These are phyloP conservation scores for Jaminaea rosea DNA, from an alignment of 1,284 basidiomycete genomes.

Conservation along the genomic window DNA sequence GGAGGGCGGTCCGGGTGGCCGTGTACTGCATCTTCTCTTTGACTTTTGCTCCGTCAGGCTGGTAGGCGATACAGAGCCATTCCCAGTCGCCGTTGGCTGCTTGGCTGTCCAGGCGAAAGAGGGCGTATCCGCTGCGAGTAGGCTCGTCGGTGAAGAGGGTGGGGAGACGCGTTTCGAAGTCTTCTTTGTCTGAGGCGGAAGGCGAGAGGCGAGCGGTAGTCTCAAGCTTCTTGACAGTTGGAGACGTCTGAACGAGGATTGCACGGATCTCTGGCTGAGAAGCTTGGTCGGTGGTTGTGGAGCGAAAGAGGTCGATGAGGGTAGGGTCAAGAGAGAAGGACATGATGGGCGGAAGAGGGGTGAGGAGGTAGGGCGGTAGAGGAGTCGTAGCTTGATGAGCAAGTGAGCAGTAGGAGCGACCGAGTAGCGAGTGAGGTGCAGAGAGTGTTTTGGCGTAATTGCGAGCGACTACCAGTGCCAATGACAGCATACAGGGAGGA, in stretches of 20 bases:
- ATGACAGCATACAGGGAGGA: too few relatives aligned
- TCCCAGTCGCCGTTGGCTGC: slow-evolving; percentile 35
- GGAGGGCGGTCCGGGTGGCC: slow-evolving; percentile 27
- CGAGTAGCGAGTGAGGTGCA: too few relatives aligned
- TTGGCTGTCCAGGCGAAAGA: slow-evolving; percentile 31
- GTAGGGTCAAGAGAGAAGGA: neutral
- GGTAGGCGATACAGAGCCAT: slow-evolving; percentile 35
- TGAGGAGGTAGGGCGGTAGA: neutral
- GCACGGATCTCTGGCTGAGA: neutral
- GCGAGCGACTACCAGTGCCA: too few relatives aligned
- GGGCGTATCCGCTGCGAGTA: slow-evolving; percentile 28
- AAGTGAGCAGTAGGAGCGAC: too few relatives aligned
- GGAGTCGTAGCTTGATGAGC: too few relatives aligned
- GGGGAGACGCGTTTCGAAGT: neutral
- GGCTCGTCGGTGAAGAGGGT: slow-evolving; percentile 24
- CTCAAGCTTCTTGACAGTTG: neutral
- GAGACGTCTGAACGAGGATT: neutral
- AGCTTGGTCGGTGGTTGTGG: neutral
- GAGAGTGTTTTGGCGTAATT: too few relatives aligned
- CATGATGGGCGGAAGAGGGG: neutral
- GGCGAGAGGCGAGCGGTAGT: neutral
- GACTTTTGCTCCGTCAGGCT: slow-evolving; percentile 32
- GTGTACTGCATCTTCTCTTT: slow-evolving; percentile 41
- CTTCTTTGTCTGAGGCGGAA: neutral
- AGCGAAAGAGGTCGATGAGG: neutral